These are phyloP conservation scores for Oropetium thomaeum DNA, from an alignment of 176 grass and related monocot genomes.

Conservation along the genomic window DNA sequence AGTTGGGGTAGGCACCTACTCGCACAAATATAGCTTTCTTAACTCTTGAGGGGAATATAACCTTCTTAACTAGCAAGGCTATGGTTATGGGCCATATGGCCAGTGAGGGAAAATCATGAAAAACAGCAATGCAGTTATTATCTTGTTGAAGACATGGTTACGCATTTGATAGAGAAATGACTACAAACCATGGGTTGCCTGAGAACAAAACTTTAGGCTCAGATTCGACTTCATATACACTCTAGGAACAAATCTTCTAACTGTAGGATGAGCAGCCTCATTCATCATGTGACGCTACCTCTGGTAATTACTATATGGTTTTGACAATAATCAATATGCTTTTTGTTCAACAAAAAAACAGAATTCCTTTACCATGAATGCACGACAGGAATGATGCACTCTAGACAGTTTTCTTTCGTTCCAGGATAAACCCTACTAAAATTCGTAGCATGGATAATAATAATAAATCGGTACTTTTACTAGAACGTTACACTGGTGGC, in stretches of 20 bases:
- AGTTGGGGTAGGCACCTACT: too few relatives aligned
- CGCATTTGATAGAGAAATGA: neutral
- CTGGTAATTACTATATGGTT: neutral
- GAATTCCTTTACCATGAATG: neutral
- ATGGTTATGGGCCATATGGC: too few relatives aligned
- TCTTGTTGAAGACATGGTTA: neutral
- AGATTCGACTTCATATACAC: neutral
- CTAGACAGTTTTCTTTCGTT: neutral
- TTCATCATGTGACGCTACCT: neutral
- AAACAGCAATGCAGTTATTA: constrained; percentile 9
- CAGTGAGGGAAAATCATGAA: neutral
- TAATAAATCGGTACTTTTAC: neutral
- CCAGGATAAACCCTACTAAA: neutral
- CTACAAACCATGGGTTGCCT: neutral
- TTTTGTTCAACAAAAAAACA: neutral
- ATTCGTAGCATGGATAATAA: neutral
- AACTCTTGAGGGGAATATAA: neutral
- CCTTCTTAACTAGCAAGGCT: neutral
- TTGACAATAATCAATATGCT: constrained; percentile 11
- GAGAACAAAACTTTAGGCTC: neutral
- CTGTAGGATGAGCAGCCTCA: neutral
- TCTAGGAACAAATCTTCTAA: neutral
- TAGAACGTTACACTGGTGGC: neutral
- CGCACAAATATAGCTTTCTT: neutral
- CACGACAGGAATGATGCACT: neutral